Conservation (phyloP, 371 early-diverging fungal species). For the Mucor plumbeus region DNA sequence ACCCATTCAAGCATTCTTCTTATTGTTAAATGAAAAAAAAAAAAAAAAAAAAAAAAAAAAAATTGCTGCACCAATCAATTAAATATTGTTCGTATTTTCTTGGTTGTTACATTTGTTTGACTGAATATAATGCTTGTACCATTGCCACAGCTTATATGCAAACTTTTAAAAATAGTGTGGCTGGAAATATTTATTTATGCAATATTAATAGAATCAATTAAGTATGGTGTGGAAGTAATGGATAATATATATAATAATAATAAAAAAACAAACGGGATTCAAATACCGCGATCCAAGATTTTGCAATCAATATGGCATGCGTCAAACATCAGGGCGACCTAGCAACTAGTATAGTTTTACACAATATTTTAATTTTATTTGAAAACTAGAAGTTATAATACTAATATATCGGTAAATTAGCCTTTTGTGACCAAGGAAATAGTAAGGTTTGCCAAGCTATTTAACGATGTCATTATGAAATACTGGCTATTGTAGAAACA, state of each 20-base stretch:
- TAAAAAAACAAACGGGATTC: background rate
- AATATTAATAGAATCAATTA: background rate
- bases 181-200: slow-evolving; percentile 1
- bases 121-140: background rate
- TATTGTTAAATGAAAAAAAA: background rate
- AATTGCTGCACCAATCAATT: slow-evolving; percentile 2
- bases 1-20: background rate
- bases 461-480: background rate
- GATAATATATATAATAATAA: background rate
- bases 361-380: background rate
- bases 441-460: background rate
- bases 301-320: background rate
- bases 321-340: background rate
- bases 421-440: background rate
- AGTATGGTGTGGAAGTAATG: background rate
- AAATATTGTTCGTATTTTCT: too few relatives aligned
- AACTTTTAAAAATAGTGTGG: slow-evolving; percentile 4
- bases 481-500: background rate
- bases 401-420: background rate
- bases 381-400: background rate
- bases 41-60: background rate
- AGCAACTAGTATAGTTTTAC: background rate
- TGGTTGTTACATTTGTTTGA: too few relatives aligned
- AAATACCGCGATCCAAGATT: background rate
- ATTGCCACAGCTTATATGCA: background rate